A percentile compares a stretch with the other conserved stretches of the same genome.
Conservation (phyloP, 495 filamentous ascomycete genomes). For the Annulohypoxylon bovei region DNA sequence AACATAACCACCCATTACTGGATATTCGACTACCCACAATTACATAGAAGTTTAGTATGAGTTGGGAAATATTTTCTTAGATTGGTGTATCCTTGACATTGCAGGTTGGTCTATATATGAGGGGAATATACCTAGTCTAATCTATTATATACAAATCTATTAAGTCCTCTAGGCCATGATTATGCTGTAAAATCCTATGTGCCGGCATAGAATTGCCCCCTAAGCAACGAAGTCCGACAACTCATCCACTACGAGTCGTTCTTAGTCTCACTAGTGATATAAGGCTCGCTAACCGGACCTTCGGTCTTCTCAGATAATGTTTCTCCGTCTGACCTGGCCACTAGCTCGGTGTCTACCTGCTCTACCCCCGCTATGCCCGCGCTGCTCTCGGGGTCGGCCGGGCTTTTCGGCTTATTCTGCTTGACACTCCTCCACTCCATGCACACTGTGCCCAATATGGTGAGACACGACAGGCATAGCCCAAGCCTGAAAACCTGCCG, state of each 20-base stretch:
- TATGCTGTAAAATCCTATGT: background rate
- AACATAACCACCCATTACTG: too few species aligned
- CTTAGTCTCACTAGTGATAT: background rate
- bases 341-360: background rate
- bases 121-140: background rate
- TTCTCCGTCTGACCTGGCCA: slow-evolving; percentile 21
- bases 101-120: background rate
- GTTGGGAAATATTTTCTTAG: background rate
- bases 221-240: background rate
- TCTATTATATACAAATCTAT: background rate
- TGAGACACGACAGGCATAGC: slow-evolving; percentile 66
- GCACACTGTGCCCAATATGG: slow-evolving; percentile 65
- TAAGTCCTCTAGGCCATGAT: too few species aligned
- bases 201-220: background rate
- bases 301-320: slow-evolving; percentile 3
- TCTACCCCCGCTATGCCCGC: background rate
- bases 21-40: too few species aligned
- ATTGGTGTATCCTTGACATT: background rate
- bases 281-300: background rate
- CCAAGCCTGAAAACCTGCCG: slow-evolving; percentile 71
- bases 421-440: slow-evolving; percentile 86
- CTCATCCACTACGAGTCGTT: background rate
- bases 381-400: slow-evolving; percentile 22
- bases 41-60: background rate
- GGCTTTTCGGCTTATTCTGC: slow-evolving; percentile 47